These are phyloP conservation scores for Ceratocystiopsis minuta DNA, from an alignment of 2,329 filamentous ascomycete genomes.

Conservation along the genomic window DNA sequence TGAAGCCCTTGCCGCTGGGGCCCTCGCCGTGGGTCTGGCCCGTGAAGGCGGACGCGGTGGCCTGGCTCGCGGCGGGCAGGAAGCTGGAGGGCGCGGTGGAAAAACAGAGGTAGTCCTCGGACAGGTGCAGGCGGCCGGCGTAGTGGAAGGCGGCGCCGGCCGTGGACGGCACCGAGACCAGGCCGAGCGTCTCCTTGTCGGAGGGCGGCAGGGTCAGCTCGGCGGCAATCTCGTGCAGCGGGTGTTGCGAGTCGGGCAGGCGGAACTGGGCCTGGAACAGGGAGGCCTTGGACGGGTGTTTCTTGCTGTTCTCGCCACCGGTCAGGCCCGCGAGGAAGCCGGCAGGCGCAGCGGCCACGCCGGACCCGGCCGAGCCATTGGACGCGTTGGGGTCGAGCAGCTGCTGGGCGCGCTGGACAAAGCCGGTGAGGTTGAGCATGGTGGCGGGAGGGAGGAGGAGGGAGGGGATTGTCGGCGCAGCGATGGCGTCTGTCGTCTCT, in stretches of 20 bases:
- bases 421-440: conserved; percentile 50
- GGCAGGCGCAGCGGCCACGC: conserved; percentile 7
- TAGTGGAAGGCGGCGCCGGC: conserved; percentile 67
- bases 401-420: conserved; percentile 91
- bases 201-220: conserved; percentile 66
- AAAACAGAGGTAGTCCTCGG: conserved; percentile 90
- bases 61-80: conserved; percentile 57
- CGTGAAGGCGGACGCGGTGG: conserved; percentile 67
- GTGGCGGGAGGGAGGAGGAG: not conserved
- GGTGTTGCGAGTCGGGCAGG: conserved; percentile 78
- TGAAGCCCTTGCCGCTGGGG: conserved; percentile 89
- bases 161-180: conserved; percentile 1
- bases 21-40: conserved; percentile 87
- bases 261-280: conserved; percentile 95
- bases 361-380: not conserved
- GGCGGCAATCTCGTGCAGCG: conserved; percentile 88
- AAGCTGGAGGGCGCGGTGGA: conserved; percentile 87
- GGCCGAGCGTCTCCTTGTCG: conserved; percentile 14
- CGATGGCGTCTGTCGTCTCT: too few relatives aligned
- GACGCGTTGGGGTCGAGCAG: conserved; percentile 71
- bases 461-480: too few relatives aligned
- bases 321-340: conserved; percentile 26
- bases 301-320: conserved; percentile 35
- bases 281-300: conserved; percentile 71
- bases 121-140: conserved; percentile 79